Evolutionary conservation across 768 basidiomycete species (phyloP), one percentile per base, ranked within the genome.

Genomic region (Suillus fuscotomentosus): DNA sequence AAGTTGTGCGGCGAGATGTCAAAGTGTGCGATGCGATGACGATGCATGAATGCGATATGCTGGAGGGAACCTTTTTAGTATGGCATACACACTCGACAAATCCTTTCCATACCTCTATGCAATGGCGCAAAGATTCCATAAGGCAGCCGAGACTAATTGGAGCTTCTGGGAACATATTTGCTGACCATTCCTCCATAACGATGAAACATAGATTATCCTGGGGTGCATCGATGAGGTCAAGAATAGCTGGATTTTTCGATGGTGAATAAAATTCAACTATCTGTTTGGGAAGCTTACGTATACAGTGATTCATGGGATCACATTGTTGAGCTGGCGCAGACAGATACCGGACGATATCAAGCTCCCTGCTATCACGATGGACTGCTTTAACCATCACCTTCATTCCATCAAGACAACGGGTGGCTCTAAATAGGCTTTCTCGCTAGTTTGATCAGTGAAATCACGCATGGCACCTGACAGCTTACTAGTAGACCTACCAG

Each of bases 141-240:
- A 90, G 89, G 15, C 79, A 75, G 48, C 75, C 75, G 59, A 88
- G 71, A 67, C 80, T 85, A 70, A 81, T 83, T 7, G 87, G 86
- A 31, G 78, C 75, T 42, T 79, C 77, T 15, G 81, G 76, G 27
- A 88, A 78, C 24, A 91, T 76, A 62, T 88, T 83, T 13, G 89
- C 80, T 15, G 86, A 88, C 91, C 91, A 92, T 74, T 90, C 84
- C 71, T 92, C 91, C 89, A 91, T 91, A 31, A 92, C 86, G 63
- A 92, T 86, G 69, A 92, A 88, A 15, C 80, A 86, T 43, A 89
- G 71, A 57, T 78, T 72, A 64, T 89, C 87, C 11, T 78, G 70
- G 3, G 77, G 72, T 24, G 84, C 77, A 67, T 85, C 82, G 59
- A 92, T 82, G 22, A 90, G 73, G 69, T 88, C 88, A 38, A 90